Evolutionary conservation across 768 basidiomycete species (phyloP).

Genomic region (Kwoniella sp.): DNA sequence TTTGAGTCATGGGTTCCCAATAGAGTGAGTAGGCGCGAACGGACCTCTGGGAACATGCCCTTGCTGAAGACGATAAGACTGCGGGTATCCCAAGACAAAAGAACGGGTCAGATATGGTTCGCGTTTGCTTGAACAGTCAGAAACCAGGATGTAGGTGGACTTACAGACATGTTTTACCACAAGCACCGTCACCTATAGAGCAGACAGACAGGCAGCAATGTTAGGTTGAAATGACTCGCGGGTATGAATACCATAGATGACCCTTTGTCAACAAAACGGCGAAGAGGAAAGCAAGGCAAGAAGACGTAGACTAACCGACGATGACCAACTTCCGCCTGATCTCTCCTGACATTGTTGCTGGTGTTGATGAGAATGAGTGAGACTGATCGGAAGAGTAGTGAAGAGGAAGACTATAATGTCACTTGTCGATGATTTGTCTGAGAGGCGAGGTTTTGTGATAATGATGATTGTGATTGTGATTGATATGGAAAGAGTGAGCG

Average conservation of each 20-base stretch:
- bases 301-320: constrained; percentile 74
- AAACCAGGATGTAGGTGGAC: too few relatives aligned
- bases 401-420: too few relatives aligned
- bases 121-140: constrained; percentile 3
- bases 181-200: constrained; percentile 83
- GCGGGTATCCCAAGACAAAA: neutral
- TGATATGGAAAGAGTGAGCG: neutral
- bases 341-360: constrained; percentile 72
- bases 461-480: neutral
- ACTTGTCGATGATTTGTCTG: neutral
- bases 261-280: constrained; percentile 7
- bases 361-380: neutral
- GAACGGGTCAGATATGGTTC: constrained; percentile 7
- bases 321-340: constrained; percentile 98
- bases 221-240: neutral
- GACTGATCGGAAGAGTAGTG: too few relatives aligned
- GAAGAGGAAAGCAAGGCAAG: neutral
- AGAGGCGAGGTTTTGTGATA: neutral
- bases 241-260: neutral
- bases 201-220: neutral
- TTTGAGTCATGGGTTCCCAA: neutral
- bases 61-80: constrained; percentile 51
- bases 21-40: constrained; percentile 5
- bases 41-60: constrained; percentile 56
- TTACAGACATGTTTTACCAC: constrained; percentile 69